Evolutionary conservation across 225 moss, liverwort and hornwort species (phyloP), one percentile per base, ranked within the genome.

Genomic region (Pseudoscleropodium purum): DNA sequence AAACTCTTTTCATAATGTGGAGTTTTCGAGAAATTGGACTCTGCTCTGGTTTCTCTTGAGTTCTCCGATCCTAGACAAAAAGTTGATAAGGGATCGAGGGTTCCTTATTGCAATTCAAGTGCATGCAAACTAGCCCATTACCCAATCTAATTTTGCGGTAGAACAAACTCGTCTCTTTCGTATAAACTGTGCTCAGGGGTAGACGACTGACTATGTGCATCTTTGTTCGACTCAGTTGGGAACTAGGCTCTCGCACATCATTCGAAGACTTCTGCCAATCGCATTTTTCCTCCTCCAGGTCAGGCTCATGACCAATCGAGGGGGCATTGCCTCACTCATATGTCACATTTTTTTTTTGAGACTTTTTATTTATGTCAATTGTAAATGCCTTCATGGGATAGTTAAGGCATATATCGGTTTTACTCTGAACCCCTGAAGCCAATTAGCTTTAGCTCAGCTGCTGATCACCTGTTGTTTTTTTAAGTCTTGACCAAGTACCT

Each of bases 241-340:
- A 78, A 91, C 91, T 60, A 94, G 99, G 91, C 96, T 99, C 77
- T 99, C 99, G 68, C 99, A 99, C 92, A 96, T 99, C 85, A 94
- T 99, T 83, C 96, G 99, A 81, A 93, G 99, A 90, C 95, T 99
- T 47, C 90, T 99, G 87, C 97, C 99, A 27, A 96, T 99, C 85
- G 93, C 99, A 29, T 95, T 97, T 47, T 97, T 95, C 92, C 97
- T 99, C 88, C 96, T 97, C 69, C 99, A 99, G 98, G 98, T 98
- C 79, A 75, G 87, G 67, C 37, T 92, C 63, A 60, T 86, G 18
- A 75, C 73, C 31, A 54, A 52, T 59, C 60, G 29, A 18, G 82
- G 41, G 37, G 70, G 23, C 34, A 47, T 77, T 75, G n/a, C 84
- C 63, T 78, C 68, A 45, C 52, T 87, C 31, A 73, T 74, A 76